Conservation (phyloP, 2,329 filamentous ascomycete genomes). For the Diatrype stigma region DNA sequence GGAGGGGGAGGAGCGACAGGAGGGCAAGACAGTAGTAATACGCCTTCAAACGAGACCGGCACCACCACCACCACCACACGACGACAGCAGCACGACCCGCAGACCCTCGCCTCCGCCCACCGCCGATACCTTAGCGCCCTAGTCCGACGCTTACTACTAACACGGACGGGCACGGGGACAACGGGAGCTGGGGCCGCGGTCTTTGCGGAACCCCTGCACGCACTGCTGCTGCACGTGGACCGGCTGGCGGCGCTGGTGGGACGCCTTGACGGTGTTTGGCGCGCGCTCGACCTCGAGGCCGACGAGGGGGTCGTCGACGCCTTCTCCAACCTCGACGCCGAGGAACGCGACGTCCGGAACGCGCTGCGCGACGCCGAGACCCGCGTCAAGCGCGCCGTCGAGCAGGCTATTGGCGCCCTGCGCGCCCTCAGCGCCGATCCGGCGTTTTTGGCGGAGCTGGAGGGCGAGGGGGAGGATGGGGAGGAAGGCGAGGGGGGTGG, state of each 20-base stretch:
- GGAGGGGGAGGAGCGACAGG: constrained; percentile 23
- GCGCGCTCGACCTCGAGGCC: constrained; percentile 72
- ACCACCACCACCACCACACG: no score
- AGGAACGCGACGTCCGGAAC: constrained; percentile 64
- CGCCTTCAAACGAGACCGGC: no score
- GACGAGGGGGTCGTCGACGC: constrained; percentile 79
- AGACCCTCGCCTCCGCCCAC: constrained; percentile 78
- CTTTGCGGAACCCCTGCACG: constrained; percentile 63
- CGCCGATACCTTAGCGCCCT: constrained; percentile 69
- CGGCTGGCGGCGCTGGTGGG: constrained; percentile 73
- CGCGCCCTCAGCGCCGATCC: constrained; percentile 41
- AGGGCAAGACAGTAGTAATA: no score
- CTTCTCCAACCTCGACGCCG: constrained; percentile 64
- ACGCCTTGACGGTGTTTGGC: constrained; percentile 72
- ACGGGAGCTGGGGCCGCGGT: no score
- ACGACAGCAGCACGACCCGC: constrained; percentile 64
- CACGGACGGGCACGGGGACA: no score
- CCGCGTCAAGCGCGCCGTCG: constrained; percentile 63
- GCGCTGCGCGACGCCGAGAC: constrained; percentile 62
- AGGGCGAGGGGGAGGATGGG: constrained; percentile 21
- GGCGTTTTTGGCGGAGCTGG: constrained; percentile 41
- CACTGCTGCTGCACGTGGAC: constrained; percentile 71
- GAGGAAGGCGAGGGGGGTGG: background rate
- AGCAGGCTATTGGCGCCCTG: constrained; percentile 58
- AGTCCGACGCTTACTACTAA: constrained; percentile 61